Percentiles rank a stretch among this genome's conserved stretches.
These are phyloP conservation scores for Boletus barrowsii DNA, from an alignment of 768 basidiomycete genomes.

Conservation along the genomic window DNA sequence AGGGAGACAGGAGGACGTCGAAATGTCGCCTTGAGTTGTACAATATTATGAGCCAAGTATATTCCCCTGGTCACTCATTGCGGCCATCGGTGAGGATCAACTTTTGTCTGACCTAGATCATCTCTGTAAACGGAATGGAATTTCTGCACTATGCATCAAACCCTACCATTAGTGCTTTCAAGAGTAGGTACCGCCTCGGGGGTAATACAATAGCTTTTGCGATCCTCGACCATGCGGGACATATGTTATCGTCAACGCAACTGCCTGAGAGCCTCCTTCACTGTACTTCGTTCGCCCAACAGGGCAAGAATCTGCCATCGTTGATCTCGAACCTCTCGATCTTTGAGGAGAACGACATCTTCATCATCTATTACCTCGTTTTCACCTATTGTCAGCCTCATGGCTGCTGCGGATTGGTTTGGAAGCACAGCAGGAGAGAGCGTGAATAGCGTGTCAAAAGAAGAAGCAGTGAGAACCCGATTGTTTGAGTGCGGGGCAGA, in stretches of 20 bases:
- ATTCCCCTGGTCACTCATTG: neutral
- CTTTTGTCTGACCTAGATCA: too few species aligned
- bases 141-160: neutral
- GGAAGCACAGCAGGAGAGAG: conserved; percentile 76
- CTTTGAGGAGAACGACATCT: conserved; percentile 51
- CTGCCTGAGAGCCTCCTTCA: conserved; percentile 55
- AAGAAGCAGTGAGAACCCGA: conserved; percentile 57
- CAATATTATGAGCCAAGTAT: neutral
- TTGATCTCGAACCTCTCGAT: conserved; percentile 64
- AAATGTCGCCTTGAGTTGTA: conserved; percentile 22
- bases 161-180: neutral
- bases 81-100: too few species aligned
- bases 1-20: conserved; percentile 17
- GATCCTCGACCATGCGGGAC: neutral
- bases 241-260: conserved; percentile 21
- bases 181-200: neutral
- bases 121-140: too few species aligned
- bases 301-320: conserved; percentile 78
- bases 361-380: conserved; percentile 45
- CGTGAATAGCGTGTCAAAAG: conserved; percentile 77
- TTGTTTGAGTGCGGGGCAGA: conserved; percentile 41
- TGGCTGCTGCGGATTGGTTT: conserved; percentile 73
- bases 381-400: conserved; percentile 60
- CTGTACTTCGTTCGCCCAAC: conserved; percentile 67
- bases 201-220: neutral